Evolutionary conservation across 192 early-diverging fungal species (phyloP).

Genomic region (Coemansia sp.): DNA sequence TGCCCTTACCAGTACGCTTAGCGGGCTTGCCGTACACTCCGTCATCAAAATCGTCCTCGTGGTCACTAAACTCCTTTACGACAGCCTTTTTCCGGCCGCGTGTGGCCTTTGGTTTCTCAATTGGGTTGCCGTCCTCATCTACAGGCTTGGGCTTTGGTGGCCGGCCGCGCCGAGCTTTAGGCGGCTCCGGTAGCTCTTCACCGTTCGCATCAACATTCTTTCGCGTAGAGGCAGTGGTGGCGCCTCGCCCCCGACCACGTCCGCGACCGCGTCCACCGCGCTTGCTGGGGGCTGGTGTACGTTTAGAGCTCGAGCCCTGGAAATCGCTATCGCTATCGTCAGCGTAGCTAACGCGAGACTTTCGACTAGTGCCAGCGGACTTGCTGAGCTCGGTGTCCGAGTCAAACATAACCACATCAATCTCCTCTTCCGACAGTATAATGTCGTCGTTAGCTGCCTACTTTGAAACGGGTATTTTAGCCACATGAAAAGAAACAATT

Average conservation of each 20-base stretch:
- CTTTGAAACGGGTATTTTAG: not conserved
- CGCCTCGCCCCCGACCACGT: constrained; percentile 34
- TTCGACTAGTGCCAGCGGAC: constrained; percentile 8
- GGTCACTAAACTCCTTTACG: constrained; percentile 1
- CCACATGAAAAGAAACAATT: not conserved
- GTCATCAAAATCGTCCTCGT: constrained; percentile 26
- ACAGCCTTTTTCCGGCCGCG: constrained; percentile 42
- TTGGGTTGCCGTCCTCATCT: constrained; percentile 3
- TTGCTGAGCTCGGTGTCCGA: constrained; percentile 51
- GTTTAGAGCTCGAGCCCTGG: constrained; percentile 25
- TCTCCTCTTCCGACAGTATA: constrained; percentile 49
- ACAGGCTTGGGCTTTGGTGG: constrained; percentile 24
- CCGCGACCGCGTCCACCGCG: constrained; percentile 38
- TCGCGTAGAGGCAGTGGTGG: constrained; percentile 2
- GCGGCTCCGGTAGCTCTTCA: constrained; percentile 14
- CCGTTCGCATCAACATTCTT: constrained; percentile 15
- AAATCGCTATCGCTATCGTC: constrained; percentile 48
- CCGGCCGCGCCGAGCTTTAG: constrained; percentile 42
- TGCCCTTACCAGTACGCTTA: constrained; percentile 39
- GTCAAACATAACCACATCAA: constrained; percentile 55
- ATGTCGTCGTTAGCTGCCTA: constrained; percentile 22
- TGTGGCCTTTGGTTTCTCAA: constrained; percentile 29
- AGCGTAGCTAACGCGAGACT: constrained; percentile 9
- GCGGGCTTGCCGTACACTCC: constrained; percentile 15
- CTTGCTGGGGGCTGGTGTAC: constrained; percentile 21